Conservation (phyloP, 148 eudicot genomes). For the Amaranthus cruentus region DNA sequence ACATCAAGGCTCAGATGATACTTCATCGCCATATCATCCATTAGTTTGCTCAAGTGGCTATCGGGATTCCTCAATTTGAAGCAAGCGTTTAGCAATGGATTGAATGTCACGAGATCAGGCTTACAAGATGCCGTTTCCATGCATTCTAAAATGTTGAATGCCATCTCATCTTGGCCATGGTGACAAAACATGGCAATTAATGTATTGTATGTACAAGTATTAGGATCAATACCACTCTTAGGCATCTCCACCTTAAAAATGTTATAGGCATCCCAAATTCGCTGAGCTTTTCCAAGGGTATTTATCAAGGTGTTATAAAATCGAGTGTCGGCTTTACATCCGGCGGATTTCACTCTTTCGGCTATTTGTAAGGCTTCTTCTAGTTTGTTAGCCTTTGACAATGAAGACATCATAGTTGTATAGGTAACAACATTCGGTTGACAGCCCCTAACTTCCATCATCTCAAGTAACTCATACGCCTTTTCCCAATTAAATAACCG, state of each 20-base stretch:
- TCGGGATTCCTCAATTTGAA: constrained; percentile 43
- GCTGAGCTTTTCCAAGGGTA: constrained; percentile 62
- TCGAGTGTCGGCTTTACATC: constrained; percentile 61
- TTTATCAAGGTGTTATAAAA: constrained; percentile 77
- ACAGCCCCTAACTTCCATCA: constrained; percentile 62
- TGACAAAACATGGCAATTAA: constrained; percentile 72
- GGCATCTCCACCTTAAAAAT: constrained; percentile 71
- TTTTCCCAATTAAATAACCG: constrained; percentile 41
- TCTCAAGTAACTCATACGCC: constrained; percentile 69
- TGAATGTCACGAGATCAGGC: constrained; percentile 71
- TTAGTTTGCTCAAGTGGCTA: constrained; percentile 35
- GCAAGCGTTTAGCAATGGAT: constrained; percentile 66
- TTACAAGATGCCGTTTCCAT: constrained; percentile 53
- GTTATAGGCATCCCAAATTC: constrained; percentile 43
- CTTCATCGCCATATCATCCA: constrained; percentile 59
- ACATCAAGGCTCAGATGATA: constrained; percentile 75
- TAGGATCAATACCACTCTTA: constrained; percentile 40
- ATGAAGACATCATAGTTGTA: constrained; percentile 60
- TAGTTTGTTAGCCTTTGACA: constrained; percentile 50
- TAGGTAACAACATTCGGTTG: constrained; percentile 78
- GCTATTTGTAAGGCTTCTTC: constrained; percentile 57
- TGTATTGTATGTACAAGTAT: constrained; percentile 71
- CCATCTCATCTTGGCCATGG: constrained; percentile 45
- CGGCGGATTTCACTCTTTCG: constrained; percentile 45
- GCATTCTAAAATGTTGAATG: constrained; percentile 41